Base-by-base conservation (phyloP, 176 grass and related monocot genomes). In the Oryza meyeriana region DNA sequence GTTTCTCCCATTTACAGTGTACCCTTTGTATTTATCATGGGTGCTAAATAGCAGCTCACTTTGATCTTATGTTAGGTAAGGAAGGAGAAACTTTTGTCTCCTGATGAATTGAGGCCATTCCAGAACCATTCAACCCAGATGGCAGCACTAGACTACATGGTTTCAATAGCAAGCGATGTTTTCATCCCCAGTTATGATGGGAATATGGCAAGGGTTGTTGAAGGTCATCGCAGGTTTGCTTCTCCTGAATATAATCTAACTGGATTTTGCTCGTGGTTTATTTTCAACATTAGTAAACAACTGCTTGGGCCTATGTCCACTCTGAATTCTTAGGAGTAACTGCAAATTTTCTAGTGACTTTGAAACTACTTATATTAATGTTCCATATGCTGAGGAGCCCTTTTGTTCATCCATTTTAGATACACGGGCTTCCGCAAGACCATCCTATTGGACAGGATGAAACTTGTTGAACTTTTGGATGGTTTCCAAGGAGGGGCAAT, bases 121-220 rank as follows among this genome's bases (percentile, higher is more conserved):
- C 89, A 86, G 71, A 99, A 99, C 80, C 91, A 94, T 75, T 99
- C 96, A 50, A 95, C 93, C 25, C 93, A 99, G 67, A 99, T 99
- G 96, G 96, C 96, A 35, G 96, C 96, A 71, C 64, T 99, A 50
- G 96, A 99, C 68, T 99, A 99, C 86, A 88, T 95, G 31, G 96
- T 99, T 80, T 95, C 96, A 17, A 66, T 94, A 63, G 87, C 83
- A 61, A 93, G 96, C 0, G 85, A 92, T 71, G 89, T 94, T 92
- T 99, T 99, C 76, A 91, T 99, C 61, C 96, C 96, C 14, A 99
- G 89, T 82, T 99, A 95, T 80, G 93, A 99, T 80, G 96, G 93
- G 9, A 99, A 99, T 79, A 99, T 99, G 96, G 96, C 93, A 67
- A 99, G 88, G 85, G 89, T 95, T 77, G 96, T 99, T 28, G 96